Base-by-base conservation (phyloP, 2,329 filamentous ascomycete species). In the Sporothrix mexicana region DNA sequence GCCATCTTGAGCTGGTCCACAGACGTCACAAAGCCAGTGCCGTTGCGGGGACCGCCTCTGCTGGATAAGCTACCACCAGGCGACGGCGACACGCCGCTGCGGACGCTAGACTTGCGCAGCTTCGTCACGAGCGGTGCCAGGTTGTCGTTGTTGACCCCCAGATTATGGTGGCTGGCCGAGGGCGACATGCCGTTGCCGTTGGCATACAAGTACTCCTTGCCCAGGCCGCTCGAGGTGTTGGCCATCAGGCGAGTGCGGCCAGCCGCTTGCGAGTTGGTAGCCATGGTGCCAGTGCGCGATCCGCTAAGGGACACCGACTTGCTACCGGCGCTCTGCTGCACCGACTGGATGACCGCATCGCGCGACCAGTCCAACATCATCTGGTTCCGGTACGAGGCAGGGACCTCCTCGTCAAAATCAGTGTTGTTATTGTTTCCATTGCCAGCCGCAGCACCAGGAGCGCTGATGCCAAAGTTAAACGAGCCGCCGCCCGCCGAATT, bases 351-450 rank as follows among this genome's bases (percentile, higher is more conserved):
- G 45, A 92, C 92, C 15, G 85, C 82, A 25, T 97, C 94, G 78
- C 91, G 90, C 53, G 90, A 92, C 95, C 95, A 98, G 66, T 93
- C 88, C 23, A 88, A 85, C 73, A 94, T 83, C 88, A 98, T 93
- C 76, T 93, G 88, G 74, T 96, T 93, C 76, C 87, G 90, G 76
- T 94, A 88, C 41, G 84, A 85, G 17, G 84, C 80, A 0, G 94
- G 92, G 2, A 97, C 83, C 73, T 91, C 86, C n/a, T 82, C 81
- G 49, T 86, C 84, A 4, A 78, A 78, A 25, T 84, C 79, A 70
- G 79, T 30, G 53, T 74, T 1, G 81, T 78, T 9, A 13, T 15
- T 13, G 20, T 23, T 5, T 55, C n/a, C 13, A 20, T 47, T 20
- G 17, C 49, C 13, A 3, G 23, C 47, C 5, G 49, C 7, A 8